Conservation (phyloP, 2,329 filamentous ascomycete species). For the Xylariaceae sp. region DNA sequence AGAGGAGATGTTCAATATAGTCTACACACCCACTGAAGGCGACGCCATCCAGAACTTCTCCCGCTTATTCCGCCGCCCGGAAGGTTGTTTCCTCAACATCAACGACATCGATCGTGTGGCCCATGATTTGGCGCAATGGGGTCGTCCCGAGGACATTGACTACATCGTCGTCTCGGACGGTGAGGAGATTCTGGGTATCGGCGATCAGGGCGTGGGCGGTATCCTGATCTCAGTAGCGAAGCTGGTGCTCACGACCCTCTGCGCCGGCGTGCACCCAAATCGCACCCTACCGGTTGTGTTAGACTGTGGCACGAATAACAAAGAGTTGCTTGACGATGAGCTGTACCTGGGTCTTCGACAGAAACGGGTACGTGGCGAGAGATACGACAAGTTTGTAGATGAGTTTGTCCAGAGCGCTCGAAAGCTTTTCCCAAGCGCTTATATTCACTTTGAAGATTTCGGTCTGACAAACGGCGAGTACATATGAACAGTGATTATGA, state of each 20-base stretch:
- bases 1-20: constrained; percentile 81
- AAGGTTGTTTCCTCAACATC: constrained; percentile 79
- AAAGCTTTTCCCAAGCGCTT: constrained; percentile 71
- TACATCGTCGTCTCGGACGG: constrained; percentile 79
- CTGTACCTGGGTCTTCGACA: constrained; percentile 74
- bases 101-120: constrained; percentile 62
- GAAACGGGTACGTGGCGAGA: constrained; percentile 61
- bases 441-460: constrained; percentile 89
- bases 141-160: constrained; percentile 69
- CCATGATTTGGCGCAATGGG: constrained; percentile 64
- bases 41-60: constrained; percentile 86
- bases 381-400: constrained; percentile 75
- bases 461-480: constrained; percentile 63
- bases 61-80: constrained; percentile 68
- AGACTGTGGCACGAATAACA: constrained; percentile 82
- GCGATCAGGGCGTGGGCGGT: constrained; percentile 81
- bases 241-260: constrained; percentile 75
- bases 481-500: no score
- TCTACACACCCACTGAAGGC: constrained; percentile 87
- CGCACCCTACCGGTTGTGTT: constrained; percentile 76
- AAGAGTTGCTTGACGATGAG: constrained; percentile 67
- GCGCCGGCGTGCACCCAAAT: constrained; percentile 79
- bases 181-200: constrained; percentile 78
- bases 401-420: constrained; percentile 65
- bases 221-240: constrained; percentile 84